Evolutionary conservation across 148 eudicot species (phyloP).

Genomic region (Salicornia ramosissima): DNA sequence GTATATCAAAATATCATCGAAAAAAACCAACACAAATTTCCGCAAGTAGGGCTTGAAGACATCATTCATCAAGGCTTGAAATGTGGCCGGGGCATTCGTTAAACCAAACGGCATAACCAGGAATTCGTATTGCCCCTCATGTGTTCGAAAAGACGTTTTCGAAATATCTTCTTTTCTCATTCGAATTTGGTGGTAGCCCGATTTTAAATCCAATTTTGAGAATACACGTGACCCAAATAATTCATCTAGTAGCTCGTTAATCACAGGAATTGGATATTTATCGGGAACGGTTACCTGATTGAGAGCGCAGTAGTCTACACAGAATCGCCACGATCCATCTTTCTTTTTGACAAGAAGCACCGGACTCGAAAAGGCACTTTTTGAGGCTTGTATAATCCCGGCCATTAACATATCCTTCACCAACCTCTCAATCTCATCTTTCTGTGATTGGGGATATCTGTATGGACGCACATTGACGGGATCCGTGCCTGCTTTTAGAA

Average conservation of each 20-base stretch:
- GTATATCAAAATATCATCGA: neutral
- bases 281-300: too few relatives aligned
- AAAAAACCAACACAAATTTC: neutral
- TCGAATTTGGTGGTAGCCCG: neutral
- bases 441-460: neutral
- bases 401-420: neutral
- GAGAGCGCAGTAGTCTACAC: too few relatives aligned
- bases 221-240: neutral
- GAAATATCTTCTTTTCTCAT: neutral
- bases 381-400: neutral
- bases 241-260: neutral
- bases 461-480: neutral
- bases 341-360: too few relatives aligned
- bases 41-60: neutral
- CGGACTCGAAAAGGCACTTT: neutral
- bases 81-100: too few relatives aligned
- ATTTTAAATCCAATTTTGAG: too few relatives aligned
- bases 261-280: too few relatives aligned
- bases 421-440: neutral
- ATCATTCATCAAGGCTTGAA: too few relatives aligned
- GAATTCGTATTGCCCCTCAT: too few relatives aligned
- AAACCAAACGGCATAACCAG: too few relatives aligned
- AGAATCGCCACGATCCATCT: too few relatives aligned
- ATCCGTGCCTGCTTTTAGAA: too few relatives aligned
- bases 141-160: neutral